Evolutionary conservation across 768 basidiomycete genomes (phyloP).

Genomic region (Ramaria sp.): DNA sequence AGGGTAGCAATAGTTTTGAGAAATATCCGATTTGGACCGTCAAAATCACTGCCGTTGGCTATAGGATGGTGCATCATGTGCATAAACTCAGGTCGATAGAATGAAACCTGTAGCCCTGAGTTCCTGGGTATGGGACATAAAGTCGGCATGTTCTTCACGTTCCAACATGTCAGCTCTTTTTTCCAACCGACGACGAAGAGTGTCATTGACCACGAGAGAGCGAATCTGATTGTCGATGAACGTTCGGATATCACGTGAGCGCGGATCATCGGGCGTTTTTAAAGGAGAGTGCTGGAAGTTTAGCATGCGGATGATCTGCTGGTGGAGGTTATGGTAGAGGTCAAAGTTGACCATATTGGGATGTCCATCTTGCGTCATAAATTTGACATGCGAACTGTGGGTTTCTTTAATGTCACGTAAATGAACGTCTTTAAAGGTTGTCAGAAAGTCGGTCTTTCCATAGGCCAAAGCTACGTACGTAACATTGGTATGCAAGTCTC

Average conservation of each 20-base stretch:
- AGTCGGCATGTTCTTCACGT: not conserved
- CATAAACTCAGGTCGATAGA: not conserved
- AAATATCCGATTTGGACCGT: too few species aligned
- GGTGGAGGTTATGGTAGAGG: not conserved
- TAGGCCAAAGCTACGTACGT: conserved; percentile 12
- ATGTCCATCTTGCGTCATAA: not conserved
- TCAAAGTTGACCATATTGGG: not conserved
- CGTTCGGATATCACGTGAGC: not conserved
- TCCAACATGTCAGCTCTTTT: not conserved
- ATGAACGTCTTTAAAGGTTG: not conserved
- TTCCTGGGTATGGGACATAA: not conserved
- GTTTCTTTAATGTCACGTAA: not conserved
- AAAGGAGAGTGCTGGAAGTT: not conserved
- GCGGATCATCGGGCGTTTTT: not conserved
- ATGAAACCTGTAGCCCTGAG: not conserved
- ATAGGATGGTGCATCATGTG: not conserved
- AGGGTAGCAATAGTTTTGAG: too few species aligned
- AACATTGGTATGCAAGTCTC: conserved; percentile 32
- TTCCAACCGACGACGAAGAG: not conserved
- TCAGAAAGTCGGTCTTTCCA: not conserved
- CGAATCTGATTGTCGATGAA: not conserved
- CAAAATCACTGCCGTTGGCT: too few species aligned
- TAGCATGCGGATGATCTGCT: not conserved
- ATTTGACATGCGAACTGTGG: not conserved
- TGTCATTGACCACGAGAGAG: not conserved